These are phyloP conservation scores for Rhododendron molle DNA, from an alignment of 148 eudicot species.

Conservation along the genomic window DNA sequence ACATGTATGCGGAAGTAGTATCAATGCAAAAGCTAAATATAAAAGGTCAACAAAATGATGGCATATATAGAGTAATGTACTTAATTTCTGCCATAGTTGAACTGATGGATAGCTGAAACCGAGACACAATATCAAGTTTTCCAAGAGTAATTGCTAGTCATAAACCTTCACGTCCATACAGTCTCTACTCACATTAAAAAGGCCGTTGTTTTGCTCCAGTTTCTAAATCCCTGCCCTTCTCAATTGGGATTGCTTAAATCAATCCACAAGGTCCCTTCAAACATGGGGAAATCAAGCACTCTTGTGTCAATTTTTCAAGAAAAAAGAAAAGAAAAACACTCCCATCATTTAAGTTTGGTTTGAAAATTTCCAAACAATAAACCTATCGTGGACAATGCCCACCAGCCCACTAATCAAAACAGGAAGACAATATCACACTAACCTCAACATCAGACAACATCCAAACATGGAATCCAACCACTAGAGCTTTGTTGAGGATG, in stretches of 20 bases:
- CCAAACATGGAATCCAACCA: background rate
- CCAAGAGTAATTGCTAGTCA: background rate
- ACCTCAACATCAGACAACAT: background rate
- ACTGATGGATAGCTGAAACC: slow-evolving; percentile 4
- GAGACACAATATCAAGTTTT: background rate
- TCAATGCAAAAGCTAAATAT: background rate
- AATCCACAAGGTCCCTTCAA: background rate
- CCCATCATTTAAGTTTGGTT: background rate
- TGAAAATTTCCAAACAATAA: background rate
- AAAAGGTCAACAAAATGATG: background rate
- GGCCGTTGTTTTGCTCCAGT: background rate
- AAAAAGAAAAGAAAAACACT: background rate
- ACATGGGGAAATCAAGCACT: background rate
- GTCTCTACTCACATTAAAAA: background rate
- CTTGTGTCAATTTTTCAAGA: background rate
- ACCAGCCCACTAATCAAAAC: background rate
- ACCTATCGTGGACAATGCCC: background rate
- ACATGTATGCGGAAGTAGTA: background rate
- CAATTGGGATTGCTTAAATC: background rate
- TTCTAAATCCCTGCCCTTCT: background rate
- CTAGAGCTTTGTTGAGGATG: background rate
- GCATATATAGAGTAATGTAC: background rate
- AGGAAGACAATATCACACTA: background rate
- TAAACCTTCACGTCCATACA: background rate
- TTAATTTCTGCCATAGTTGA: background rate